Conservation (phyloP, 108 stramenopile genomes). For the Cyclotella cryptica region DNA sequence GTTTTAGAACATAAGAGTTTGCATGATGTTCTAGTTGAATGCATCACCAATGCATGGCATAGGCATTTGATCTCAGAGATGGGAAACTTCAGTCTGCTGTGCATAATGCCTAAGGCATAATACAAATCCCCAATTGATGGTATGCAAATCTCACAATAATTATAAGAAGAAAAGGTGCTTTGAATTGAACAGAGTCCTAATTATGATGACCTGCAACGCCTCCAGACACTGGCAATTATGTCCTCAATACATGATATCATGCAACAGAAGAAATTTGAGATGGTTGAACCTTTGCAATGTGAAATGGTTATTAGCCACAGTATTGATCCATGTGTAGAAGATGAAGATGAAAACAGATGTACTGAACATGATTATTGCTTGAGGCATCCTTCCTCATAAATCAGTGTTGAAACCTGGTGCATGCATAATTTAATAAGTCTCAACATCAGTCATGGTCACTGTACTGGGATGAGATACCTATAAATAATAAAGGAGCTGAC, state of each 20-base stretch:
- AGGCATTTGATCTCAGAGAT: slow-evolving; percentile 10
- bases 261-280: slow-evolving; percentile 14
- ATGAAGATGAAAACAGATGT: slow-evolving; percentile 7
- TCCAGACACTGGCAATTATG: slow-evolving; percentile 1
- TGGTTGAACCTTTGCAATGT: background rate
- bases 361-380: slow-evolving; percentile 10
- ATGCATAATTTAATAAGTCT: slow-evolving; percentile 15
- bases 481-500: slow-evolving; percentile 8
- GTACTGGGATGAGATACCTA: slow-evolving; percentile 14
- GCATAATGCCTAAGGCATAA: too few species aligned
- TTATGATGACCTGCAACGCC: background rate
- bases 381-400: slow-evolving; percentile 6
- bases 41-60: background rate
- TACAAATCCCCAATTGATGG: slow-evolving; percentile 24
- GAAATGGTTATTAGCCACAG: background rate
- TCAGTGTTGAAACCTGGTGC: slow-evolving; percentile 3
- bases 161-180: too few species aligned
- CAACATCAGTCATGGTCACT: slow-evolving; percentile 5
- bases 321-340: background rate
- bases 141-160: background rate
- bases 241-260: slow-evolving; percentile 22
- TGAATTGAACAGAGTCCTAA: too few species aligned
- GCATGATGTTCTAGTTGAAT: background rate
- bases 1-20: slow-evolving; percentile 20
- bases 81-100: too few species aligned